Base-by-base conservation (phyloP, 331 rosid species). In the Malus hybrid region DNA sequence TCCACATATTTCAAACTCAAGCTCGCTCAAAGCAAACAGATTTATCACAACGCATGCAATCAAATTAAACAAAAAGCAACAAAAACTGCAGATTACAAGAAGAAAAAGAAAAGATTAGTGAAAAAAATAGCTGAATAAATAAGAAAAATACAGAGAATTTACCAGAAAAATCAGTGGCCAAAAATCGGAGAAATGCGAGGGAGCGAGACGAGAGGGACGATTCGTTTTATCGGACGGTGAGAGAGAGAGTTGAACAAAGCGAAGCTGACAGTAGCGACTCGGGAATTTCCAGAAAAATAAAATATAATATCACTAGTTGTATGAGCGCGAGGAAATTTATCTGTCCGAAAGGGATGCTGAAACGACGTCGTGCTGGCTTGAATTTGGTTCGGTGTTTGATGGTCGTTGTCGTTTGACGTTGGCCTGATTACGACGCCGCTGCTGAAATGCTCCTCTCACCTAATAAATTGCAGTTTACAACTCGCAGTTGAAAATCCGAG, bases 1-100 rank as follows among this genome's bases (percentile, higher is more conserved):
- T 91, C 96, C 89, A 79, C 78, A 64, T 34, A 63, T 36, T 52
- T 80, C 60, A 79, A 68, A 79, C 78, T 71, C 42, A 78, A 80
- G 76, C 36, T 10, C 82, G 77, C 84, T 88, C 79, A 29, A 18
- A 72, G 73, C 46, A 73, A 32, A 66, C 71, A 62, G 71, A 71
- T 19, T 63, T n/a, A 64, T 32, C 68, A 57, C 73, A 79, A 79
- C 60, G 82, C 77, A 65, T 56, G 32, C 71, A 39, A 64, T 30
- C 73, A 74, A 62, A 36, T 24, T 53, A 32, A 69, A 7, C 70
- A 13, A 11, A 22, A 32, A 73, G 44, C 46, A 66, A 67, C 1
- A 65, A 1, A 6, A 6, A 48, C 18, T 69, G 33, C 39, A 46
- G 26, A 32, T 42, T 34, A 36, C 9, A 13, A 34, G 30, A 67